Evolutionary conservation across 495 filamentous ascomycete species (phyloP).

Genomic region (Bathelium albidoporum): DNA sequence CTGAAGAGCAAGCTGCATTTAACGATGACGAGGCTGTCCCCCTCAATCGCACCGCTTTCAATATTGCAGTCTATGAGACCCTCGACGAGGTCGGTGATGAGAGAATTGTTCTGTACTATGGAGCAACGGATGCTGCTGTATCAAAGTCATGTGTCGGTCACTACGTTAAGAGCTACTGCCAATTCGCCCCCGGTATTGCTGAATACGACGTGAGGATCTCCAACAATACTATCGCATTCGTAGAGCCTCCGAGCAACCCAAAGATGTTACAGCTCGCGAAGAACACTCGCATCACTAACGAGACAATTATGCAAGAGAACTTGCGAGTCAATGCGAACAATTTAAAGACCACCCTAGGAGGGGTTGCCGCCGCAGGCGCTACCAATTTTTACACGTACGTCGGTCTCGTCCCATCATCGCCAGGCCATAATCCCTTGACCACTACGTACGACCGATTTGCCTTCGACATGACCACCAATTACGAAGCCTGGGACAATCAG

Average conservation of each 20-base stretch:
- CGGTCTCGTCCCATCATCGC: constrained; percentile 3
- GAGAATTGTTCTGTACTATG: constrained; percentile 9
- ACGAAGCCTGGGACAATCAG: constrained; percentile 3
- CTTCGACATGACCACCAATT: constrained; percentile 4
- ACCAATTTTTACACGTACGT: constrained; percentile 4
- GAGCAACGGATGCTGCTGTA: constrained; percentile 2
- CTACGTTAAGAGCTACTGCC: constrained; percentile 1
- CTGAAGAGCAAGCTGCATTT: constrained; percentile 4
- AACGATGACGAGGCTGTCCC: constrained; percentile 1
- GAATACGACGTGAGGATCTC: constrained; percentile 10
- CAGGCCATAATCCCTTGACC: constrained; percentile 2
- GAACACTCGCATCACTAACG: constrained; percentile 7
- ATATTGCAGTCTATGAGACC: constrained; percentile 4
- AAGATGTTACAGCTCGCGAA: constrained; percentile 5
- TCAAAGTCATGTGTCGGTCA: constrained; percentile 7
- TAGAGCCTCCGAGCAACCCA: constrained; percentile 8
- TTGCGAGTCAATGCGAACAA: constrained; percentile 4
- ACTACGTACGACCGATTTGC: constrained; percentile 3
- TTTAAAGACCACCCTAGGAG: constrained; percentile 1
- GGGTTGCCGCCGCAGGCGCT: constrained; percentile 1
- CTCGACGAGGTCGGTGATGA: constrained; percentile 1
- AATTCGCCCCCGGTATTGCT: constrained; percentile 6
- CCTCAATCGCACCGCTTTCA: constrained; percentile 6
- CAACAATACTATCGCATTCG: constrained; percentile 10
- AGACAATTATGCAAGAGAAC: constrained; percentile 2